A percentile compares a stretch with the other conserved stretches of the same genome.
Conservation (phyloP, 2,329 filamentous ascomycete genomes). For the Amauroascus verrucosus region DNA sequence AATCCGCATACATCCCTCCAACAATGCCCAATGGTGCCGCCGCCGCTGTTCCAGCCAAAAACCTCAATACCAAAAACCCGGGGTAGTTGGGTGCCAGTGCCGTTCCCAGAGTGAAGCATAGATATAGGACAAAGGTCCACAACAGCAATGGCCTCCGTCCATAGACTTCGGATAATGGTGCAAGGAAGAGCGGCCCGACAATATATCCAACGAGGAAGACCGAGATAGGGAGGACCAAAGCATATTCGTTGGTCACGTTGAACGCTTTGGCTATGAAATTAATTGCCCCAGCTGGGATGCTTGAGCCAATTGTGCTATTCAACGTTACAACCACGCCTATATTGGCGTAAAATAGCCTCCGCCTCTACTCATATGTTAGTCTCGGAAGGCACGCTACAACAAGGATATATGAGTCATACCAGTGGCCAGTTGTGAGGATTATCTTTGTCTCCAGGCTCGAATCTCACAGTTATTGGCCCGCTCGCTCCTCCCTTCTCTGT, state of each 20-base stretch:
- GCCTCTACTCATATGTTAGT: conserved; percentile 11
- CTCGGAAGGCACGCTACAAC: background rate
- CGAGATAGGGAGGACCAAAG: conserved; percentile 29
- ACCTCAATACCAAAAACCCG: conserved; percentile 52
- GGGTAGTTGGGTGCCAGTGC: conserved; percentile 48
- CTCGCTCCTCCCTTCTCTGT: background rate
- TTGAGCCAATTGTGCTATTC: conserved; percentile 33
- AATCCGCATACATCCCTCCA: conserved; percentile 39
- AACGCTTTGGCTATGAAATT: conserved; percentile 28
- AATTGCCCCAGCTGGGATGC: conserved; percentile 31
- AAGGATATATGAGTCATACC: background rate
- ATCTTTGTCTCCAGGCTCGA: conserved; percentile 16
- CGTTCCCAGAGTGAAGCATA: conserved; percentile 52
- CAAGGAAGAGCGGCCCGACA: conserved; percentile 53
- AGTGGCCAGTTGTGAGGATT: conserved; percentile 23
- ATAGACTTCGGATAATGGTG: conserved; percentile 56
- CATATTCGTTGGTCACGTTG: conserved; percentile 29
- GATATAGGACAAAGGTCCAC: conserved; percentile 48
- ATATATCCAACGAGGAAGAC: conserved; percentile 42
- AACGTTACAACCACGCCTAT: conserved; percentile 23
- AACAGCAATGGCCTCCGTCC: conserved; percentile 44
- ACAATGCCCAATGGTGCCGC: conserved; percentile 28
- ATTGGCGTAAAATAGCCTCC: conserved; percentile 18
- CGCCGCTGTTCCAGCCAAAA: conserved; percentile 45
- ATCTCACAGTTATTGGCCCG: background rate